phyloP scores from a whole-genome alignment of 2,329 filamentous ascomycete species.

The Apiospora phragmitis region DNA sequence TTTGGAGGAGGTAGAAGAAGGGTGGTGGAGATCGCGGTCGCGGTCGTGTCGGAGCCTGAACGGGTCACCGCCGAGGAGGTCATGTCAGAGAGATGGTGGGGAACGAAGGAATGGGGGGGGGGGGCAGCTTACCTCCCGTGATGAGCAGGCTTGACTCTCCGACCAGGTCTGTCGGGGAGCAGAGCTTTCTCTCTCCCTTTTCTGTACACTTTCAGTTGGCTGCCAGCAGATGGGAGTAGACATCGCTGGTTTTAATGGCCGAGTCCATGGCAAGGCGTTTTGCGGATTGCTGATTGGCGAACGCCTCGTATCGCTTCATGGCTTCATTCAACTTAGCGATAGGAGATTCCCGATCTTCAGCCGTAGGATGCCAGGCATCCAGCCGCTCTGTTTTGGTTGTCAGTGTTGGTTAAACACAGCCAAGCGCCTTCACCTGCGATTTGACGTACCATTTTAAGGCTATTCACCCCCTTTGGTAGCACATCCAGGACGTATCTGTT shows the following conservation, averaged over 20 bases:
- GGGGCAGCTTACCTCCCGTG: neutral
- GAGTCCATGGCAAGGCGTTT: neutral
- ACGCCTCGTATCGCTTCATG: constrained; percentile 6
- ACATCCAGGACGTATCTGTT: constrained; percentile 49
- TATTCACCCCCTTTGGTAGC: constrained; percentile 66
- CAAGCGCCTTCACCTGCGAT: neutral
- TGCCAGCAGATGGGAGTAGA: constrained; percentile 74
- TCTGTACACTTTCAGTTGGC: constrained; percentile 71
- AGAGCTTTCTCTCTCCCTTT: constrained; percentile 44
- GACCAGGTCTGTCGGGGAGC: constrained; percentile 67
- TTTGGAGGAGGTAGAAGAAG: constrained; percentile 14
- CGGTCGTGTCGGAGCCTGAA: constrained; percentile 15
- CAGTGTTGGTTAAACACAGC: neutral
- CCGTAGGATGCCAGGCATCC: constrained; percentile 3
- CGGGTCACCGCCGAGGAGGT: neutral
- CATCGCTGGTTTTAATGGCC: constrained; percentile 47
- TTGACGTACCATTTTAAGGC: constrained; percentile 64
- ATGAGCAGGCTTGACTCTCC: constrained; percentile 67
- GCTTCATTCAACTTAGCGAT: neutral
- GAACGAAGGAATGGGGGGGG: no score
- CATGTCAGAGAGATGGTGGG: neutral
- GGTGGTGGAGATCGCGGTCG: constrained; percentile 8
- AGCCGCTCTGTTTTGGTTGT: neutral
- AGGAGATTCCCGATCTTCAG: neutral
- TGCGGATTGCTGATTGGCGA: neutral